A percentile compares a stretch with the other conserved stretches of the same genome.
Evolutionary conservation across 257 asterid species (phyloP).

Genomic region (Marsdenia floribunda): DNA sequence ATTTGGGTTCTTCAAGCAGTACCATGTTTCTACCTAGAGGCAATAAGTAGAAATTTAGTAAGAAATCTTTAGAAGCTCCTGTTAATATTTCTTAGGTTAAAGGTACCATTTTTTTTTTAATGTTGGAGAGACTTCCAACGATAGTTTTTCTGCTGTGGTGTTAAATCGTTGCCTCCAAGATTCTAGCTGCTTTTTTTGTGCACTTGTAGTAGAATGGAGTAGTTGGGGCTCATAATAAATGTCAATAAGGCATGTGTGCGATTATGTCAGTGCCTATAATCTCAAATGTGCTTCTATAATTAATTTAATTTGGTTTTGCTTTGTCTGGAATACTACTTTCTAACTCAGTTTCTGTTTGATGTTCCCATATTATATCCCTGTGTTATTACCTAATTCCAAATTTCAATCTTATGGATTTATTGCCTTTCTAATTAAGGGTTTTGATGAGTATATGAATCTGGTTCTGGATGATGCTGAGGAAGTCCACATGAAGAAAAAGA

Average conservation of each 20-base stretch:
- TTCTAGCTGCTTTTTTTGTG: background rate
- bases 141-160: background rate
- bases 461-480: conserved; percentile 63
- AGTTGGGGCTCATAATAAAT: background rate
- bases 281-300: background rate
- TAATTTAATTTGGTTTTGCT: background rate
- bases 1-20: background rate
- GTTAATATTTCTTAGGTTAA: background rate
- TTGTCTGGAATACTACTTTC: background rate
- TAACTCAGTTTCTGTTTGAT: background rate
- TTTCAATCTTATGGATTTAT: background rate
- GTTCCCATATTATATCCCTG: background rate
- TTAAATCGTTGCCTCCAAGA: background rate
- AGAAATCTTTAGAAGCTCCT: background rate
- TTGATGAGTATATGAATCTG: conserved; percentile 57
- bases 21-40: background rate
- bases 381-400: background rate
- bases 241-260: background rate
- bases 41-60: background rate
- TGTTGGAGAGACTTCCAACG: background rate
- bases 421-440: conserved; percentile 28
- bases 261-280: background rate
- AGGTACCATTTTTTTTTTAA: background rate
- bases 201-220: background rate
- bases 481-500: conserved; percentile 51